phyloP scores from a whole-genome alignment of 2,329 filamentous ascomycete genomes.

The Pyrenophora teres region DNA sequence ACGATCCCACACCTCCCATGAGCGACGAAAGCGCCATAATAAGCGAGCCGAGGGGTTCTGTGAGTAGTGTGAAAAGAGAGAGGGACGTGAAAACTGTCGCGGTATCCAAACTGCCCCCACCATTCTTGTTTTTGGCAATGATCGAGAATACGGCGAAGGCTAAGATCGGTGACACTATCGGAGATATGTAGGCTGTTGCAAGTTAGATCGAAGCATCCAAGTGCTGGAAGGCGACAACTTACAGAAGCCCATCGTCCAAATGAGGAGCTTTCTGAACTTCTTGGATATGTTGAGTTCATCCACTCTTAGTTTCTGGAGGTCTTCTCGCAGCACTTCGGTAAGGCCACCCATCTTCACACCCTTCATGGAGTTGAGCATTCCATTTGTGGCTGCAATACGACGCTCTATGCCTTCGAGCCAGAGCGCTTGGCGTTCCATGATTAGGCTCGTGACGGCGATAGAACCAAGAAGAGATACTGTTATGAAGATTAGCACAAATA shows the following conservation, averaged over 20 bases:
- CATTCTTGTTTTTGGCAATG: constrained; percentile 45
- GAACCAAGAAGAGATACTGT: constrained; percentile 34
- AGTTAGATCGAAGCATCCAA: constrained; percentile 6
- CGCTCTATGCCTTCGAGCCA: constrained; percentile 54
- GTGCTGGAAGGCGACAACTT: constrained; percentile 8
- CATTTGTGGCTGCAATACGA: constrained; percentile 50
- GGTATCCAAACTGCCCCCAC: constrained; percentile 45
- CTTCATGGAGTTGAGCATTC: constrained; percentile 53
- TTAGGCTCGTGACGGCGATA: constrained; percentile 34
- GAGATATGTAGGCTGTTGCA: constrained; percentile 35
- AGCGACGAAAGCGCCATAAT: constrained; percentile 54
- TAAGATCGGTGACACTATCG: constrained; percentile 50
- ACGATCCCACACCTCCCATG: constrained; percentile 53
- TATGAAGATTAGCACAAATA: not conserved
- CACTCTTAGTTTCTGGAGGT: constrained; percentile 39
- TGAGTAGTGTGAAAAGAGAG: constrained; percentile 53
- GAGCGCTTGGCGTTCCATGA: constrained; percentile 40
- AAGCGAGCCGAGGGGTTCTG: constrained; percentile 53
- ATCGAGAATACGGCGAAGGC: constrained; percentile 53
- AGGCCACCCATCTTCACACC: constrained; percentile 54
- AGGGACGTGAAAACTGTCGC: constrained; percentile 54
- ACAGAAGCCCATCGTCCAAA: constrained; percentile 45
- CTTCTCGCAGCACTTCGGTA: constrained; percentile 35
- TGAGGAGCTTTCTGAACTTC: constrained; percentile 43
- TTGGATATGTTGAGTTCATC: constrained; percentile 44